These are phyloP conservation scores for Bipolaris zeicola DNA, from an alignment of 2,329 filamentous ascomycete species.

Conservation along the genomic window DNA sequence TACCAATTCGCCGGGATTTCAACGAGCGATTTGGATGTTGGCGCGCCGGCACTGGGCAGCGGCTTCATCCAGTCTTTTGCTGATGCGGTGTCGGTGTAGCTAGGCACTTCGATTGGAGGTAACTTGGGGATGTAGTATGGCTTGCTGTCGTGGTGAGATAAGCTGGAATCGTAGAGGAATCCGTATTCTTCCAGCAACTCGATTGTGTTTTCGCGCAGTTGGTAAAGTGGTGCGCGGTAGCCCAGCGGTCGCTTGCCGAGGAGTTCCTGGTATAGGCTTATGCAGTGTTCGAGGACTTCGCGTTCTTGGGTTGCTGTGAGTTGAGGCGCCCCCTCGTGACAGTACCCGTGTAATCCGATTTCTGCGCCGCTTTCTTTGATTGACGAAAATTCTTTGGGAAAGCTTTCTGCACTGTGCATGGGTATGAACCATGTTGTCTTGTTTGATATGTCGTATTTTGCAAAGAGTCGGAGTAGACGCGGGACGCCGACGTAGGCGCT, in stretches of 20 bases:
- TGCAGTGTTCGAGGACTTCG: slow-evolving; percentile 58
- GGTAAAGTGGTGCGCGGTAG: slow-evolving; percentile 60
- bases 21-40: slow-evolving; percentile 45
- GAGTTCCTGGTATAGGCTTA: slow-evolving; percentile 51
- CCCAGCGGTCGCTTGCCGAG: slow-evolving; percentile 55
- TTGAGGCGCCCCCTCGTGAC: slow-evolving; percentile 55
- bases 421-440: slow-evolving; percentile 66
- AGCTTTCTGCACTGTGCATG: slow-evolving; percentile 64
- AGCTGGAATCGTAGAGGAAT: slow-evolving; percentile 59
- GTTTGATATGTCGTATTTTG: slow-evolving; percentile 57
- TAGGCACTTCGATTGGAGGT: slow-evolving; percentile 49
- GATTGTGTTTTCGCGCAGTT: slow-evolving; percentile 57
- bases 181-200: slow-evolving; percentile 55
- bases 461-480: slow-evolving; percentile 60
- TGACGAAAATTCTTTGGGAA: slow-evolving; percentile 57
- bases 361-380: slow-evolving; percentile 61
- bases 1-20: slow-evolving; percentile 60
- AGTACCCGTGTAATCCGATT: slow-evolving; percentile 58
- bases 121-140: slow-evolving; percentile 56
- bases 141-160: slow-evolving; percentile 57
- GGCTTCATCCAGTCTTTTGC: slow-evolving; percentile 56
- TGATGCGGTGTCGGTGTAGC: slow-evolving; percentile 46
- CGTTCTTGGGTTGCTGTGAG: slow-evolving; percentile 57
- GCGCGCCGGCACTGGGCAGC: slow-evolving; percentile 30
- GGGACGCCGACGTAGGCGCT: slow-evolving; percentile 62